Conservation (phyloP, 345 rosid species). For the Brassica nigra region DNA sequence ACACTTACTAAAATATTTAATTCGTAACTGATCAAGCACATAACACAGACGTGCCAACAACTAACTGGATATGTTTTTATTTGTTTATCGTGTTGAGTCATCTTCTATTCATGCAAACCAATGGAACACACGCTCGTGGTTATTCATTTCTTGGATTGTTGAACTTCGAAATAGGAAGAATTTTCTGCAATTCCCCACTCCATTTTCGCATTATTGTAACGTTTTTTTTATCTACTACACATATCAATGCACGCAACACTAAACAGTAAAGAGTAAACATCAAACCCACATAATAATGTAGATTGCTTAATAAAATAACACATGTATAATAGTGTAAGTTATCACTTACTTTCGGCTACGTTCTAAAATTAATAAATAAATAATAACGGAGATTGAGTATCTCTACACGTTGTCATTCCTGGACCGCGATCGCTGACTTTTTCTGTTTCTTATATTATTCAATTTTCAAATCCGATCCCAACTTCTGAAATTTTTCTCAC, state of each 20-base stretch:
- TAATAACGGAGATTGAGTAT: neutral
- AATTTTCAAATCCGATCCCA: neutral
- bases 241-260: neutral
- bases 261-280: neutral
- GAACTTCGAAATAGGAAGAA: neutral
- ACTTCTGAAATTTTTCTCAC: neutral
- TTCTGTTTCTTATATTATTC: neutral
- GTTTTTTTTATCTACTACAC: neutral
- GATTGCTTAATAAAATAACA: neutral
- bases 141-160: neutral
- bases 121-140: neutral
- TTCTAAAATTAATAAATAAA: neutral
- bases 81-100: neutral
- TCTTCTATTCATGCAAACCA: neutral
- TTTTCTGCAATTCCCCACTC: neutral
- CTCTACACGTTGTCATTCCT: slow-evolving; percentile 3
- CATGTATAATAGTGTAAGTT: neutral
- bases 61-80: neutral
- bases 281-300: neutral
- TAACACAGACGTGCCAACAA: neutral
- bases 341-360: neutral
- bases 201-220: neutral
- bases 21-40: neutral
- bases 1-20: too few relatives aligned
- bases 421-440: neutral